Base-by-base conservation (phyloP, 176 grass and related monocot species). In the Urochloa ruziziensis region DNA sequence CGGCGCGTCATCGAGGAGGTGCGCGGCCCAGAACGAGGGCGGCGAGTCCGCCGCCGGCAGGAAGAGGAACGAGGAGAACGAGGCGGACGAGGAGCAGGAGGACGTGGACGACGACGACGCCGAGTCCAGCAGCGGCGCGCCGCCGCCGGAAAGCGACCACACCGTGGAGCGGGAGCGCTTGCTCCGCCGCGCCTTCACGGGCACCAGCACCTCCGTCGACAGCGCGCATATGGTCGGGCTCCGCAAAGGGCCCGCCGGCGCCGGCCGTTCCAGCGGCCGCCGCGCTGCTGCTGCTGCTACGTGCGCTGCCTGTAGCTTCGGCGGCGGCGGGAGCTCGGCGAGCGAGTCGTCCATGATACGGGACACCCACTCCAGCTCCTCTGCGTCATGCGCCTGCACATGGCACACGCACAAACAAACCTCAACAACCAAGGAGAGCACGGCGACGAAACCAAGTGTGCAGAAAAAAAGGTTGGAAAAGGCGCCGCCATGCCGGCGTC, bases 311-410 rank as follows among this genome's bases (percentile, higher is more conserved):
- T 63, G 78, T 3, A 72, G 82, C 74, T 51, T 69, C 52, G 64
- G 73, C 39, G 24, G 13, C 10, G 80, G 84, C 21, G 84, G 92
- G 40, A 96, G 83, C 89, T 99, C 96, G 15, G 80, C 79, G 1
- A 90, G 57, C 42, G 96, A 93, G 77, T 99, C 93, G 72, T 96
- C 93, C 85, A 94, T 99, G 83, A 99, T 92, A 53, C 87, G 72
- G 14, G 96, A 99, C 25, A 96, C 85, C 96, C 96, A 99, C 67
- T 99, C 96, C 3, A 99, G 81, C 48, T 99, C 96, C 83, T 92
- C 93, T 6, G 85, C 89, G 75, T 96, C 96, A 48, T 92, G 93
- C 67, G 85, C 82, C 96, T 99, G 78, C 53, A 86, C 62, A 39
- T 27, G 56, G 23, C 78, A 68, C 37, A 36, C 74, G 18, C 79